phyloP scores from a whole-genome alignment of 2,329 filamentous ascomycete genomes.

The Kalmusia sp. region DNA sequence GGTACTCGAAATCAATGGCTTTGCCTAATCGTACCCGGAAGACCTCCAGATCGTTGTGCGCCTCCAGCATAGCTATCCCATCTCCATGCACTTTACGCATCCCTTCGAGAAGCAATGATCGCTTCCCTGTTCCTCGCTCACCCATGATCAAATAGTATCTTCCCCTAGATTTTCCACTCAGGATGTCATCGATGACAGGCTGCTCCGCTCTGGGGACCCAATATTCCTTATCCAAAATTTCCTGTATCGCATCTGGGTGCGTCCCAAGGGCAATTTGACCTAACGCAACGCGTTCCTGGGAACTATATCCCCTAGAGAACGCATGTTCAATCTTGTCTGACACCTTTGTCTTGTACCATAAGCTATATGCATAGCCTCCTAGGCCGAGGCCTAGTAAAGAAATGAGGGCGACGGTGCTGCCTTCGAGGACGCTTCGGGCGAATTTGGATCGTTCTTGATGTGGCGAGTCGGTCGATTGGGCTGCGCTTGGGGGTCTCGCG shows the following conservation, averaged over 20 bases:
- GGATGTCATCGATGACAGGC: slow-evolving; percentile 77
- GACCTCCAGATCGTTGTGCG: slow-evolving; percentile 92
- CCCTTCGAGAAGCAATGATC: slow-evolving; percentile 89
- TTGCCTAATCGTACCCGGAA: slow-evolving; percentile 92
- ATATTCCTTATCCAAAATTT: slow-evolving; percentile 60
- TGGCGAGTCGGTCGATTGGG: neutral
- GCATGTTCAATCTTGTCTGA: slow-evolving; percentile 43
- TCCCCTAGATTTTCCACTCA: slow-evolving; percentile 73
- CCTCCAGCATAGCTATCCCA: slow-evolving; percentile 92
- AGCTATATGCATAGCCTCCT: slow-evolving; percentile 42
- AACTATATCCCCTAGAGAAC: slow-evolving; percentile 42
- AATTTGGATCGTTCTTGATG: slow-evolving; percentile 38
- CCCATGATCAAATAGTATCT: slow-evolving; percentile 92
- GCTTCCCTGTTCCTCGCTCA: slow-evolving; percentile 95
- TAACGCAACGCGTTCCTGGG: slow-evolving; percentile 40
- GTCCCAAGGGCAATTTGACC: slow-evolving; percentile 39
- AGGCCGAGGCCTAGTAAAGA: slow-evolving; percentile 42
- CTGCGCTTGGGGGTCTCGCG: neutral
- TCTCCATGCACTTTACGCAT: slow-evolving; percentile 92
- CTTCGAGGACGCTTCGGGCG: slow-evolving; percentile 41
- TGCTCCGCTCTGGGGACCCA: slow-evolving; percentile 90
- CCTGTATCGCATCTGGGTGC: slow-evolving; percentile 30
- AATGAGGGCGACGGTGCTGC: slow-evolving; percentile 43
- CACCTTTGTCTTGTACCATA: slow-evolving; percentile 41
- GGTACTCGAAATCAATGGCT: slow-evolving; percentile 92